Evolutionary conservation across 495 filamentous ascomycete genomes (phyloP), one percentile per base, ranked within the genome.

Genomic region (Daldinia grandis): DNA sequence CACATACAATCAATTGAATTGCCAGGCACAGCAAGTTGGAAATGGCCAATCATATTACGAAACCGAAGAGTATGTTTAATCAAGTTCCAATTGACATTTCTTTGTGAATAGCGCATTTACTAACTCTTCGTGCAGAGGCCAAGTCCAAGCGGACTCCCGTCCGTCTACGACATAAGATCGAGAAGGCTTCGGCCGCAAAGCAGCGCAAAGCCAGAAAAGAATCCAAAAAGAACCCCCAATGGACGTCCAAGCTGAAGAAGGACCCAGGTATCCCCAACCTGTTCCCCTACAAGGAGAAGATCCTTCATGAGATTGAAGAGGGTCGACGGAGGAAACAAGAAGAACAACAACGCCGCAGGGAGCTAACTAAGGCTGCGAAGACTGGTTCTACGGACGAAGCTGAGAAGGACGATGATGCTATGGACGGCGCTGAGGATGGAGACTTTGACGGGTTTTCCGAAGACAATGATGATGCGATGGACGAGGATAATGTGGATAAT

Each of bases 261-360:
- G 95, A 97, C 78, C 93, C 94, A 38, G 95, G 95, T 63, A 98
- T 99, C 58, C 95, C 95, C 55, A 99, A 97, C 76, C 86, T 97
- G 27, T 99, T 97, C 82, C 95, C 95, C 12, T 97, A 94, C 87
- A 99, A 99, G 82, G 96, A 98, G 75, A 93, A 91, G 82, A 87
- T 99, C 19, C 85, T 99, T 47, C 87, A 92, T 28, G 93, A 99
- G 78, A 97, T 99, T 72, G 96, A 99, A 81, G 92, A 97, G 78
- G 89, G 86, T 64, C 90, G 89, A 80, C 84, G 89, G 33, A 75
- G 87, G 77, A 98, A 94, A 82, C 87, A 86, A 58, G 95, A 97
- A 78, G 93, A 97, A 70, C 85, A 85, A 71, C 82, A 85, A 71
- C 86, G 87, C 62, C 86, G 86, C 54, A 85, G 87, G 55, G 92